phyloP scores from a whole-genome alignment of 148 eudicot species.

The Rhododendron ovatum region DNA sequence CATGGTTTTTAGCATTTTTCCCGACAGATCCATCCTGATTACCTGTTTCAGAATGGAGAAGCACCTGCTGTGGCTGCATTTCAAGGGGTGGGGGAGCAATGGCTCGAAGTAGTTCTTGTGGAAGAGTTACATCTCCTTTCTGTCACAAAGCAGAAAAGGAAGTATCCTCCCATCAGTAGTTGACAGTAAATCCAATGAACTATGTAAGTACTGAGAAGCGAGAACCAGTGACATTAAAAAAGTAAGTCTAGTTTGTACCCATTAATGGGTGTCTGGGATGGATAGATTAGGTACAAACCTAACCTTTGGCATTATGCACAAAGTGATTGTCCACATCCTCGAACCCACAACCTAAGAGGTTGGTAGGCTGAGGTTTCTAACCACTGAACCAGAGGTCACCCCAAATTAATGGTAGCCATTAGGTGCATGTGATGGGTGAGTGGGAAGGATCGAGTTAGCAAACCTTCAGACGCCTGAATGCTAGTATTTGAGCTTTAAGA shows the following conservation, averaged over 20 bases:
- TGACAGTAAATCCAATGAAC: slow-evolving; percentile 7
- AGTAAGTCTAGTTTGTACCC: not conserved
- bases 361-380: not conserved
- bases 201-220: not conserved
- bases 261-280: not conserved
- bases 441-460: slow-evolving; percentile 8
- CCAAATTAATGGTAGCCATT: not conserved
- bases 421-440: not conserved
- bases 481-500: slow-evolving; percentile 94
- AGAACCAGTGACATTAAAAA: not conserved
- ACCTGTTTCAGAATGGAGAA: slow-evolving; percentile 39
- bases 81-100: slow-evolving; percentile 86
- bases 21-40: slow-evolving; percentile 48
- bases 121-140: slow-evolving; percentile 92
- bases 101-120: slow-evolving; percentile 79
- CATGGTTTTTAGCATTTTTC: slow-evolving; percentile 42
- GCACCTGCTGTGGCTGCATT: slow-evolving; percentile 49
- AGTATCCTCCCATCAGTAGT: slow-evolving; percentile 14
- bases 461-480: slow-evolving; percentile 92
- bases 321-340: slow-evolving; percentile 1
- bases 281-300: not conserved
- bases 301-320: slow-evolving; percentile 2
- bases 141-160: slow-evolving; percentile 29
- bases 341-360: slow-evolving; percentile 1
- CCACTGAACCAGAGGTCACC: not conserved